A percentile compares a stretch with the other conserved stretches of the same genome.
Conservation (phyloP, 345 rosid species). For the Bruguiera parviflora region DNA sequence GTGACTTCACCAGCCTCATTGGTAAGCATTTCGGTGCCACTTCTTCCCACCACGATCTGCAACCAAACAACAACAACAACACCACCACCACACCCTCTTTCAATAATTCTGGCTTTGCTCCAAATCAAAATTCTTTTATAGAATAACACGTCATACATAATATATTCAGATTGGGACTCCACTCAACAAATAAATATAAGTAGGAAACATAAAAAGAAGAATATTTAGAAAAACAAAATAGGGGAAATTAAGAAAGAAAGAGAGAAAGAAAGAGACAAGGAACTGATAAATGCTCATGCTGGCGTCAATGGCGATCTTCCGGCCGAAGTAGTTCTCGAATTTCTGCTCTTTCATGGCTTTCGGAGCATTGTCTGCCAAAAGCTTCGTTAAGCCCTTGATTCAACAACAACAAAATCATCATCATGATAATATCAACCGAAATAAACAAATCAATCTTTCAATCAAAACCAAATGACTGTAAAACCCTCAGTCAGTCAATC, state of each 20-base stretch:
- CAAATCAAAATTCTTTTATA: not conserved
- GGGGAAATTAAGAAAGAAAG: not conserved
- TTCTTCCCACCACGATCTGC: constrained; percentile 93
- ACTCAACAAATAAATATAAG: not conserved
- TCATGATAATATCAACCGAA: not conserved
- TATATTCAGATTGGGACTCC: not conserved
- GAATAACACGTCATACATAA: too few relatives aligned
- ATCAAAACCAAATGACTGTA: too few relatives aligned
- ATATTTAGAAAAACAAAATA: not conserved
- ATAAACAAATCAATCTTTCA: not conserved
- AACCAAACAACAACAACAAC: constrained; percentile 4
- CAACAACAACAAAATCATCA: not conserved
- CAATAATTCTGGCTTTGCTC: not conserved
- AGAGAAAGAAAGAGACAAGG: constrained; percentile 49
- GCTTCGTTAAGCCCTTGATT: constrained; percentile 90
- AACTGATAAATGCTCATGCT: constrained; percentile 99
- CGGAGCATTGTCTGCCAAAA: constrained; percentile 91
- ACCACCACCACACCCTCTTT: not conserved
- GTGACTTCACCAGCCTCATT: constrained; percentile 99
- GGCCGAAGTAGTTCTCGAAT: constrained; percentile 86
- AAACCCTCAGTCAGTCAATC: too few relatives aligned
- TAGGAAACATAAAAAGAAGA: not conserved
- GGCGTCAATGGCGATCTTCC: constrained; percentile 91
- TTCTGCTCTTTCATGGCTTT: constrained; percentile 88
- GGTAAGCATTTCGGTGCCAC: constrained; percentile 84